Conservation (phyloP, 306 rosid species). For the Hylodesmum podocarpum region DNA sequence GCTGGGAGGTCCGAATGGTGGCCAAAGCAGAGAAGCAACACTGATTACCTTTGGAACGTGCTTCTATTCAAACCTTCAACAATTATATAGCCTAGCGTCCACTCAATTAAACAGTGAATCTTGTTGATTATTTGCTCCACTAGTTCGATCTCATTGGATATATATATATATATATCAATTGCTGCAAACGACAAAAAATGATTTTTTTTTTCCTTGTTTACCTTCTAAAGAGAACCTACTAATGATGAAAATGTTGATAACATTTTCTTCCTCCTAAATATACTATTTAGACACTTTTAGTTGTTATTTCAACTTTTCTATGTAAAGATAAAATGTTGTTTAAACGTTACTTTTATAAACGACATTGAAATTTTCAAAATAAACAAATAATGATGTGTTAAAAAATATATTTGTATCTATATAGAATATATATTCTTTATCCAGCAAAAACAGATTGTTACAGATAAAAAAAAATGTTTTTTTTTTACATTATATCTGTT, state of each 20-base stretch:
- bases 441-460: no score
- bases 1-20: constrained; percentile 1
- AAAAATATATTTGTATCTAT: no score
- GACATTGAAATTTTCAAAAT: background rate
- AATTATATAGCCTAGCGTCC: background rate
- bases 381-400: background rate
- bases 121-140: constrained; percentile 20
- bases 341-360: background rate
- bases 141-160: constrained; percentile 3
- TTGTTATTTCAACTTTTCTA: background rate
- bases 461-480: no score
- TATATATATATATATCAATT: no score
- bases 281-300: background rate
- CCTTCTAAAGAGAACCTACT: background rate
- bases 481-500: no score
- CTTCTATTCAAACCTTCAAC: constrained; percentile 38
- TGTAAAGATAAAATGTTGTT: background rate
- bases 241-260: background rate
- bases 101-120: constrained; percentile 3
- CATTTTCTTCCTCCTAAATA: background rate
- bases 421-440: background rate
- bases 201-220: background rate
- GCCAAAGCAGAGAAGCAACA: constrained; percentile 33
- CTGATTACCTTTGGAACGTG: constrained; percentile 6
- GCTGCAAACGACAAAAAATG: background rate